A percentile compares a stretch with the other conserved stretches of the same genome.
Conservation (phyloP, 176 grass and related monocot species). For the Carex littledalei region DNA sequence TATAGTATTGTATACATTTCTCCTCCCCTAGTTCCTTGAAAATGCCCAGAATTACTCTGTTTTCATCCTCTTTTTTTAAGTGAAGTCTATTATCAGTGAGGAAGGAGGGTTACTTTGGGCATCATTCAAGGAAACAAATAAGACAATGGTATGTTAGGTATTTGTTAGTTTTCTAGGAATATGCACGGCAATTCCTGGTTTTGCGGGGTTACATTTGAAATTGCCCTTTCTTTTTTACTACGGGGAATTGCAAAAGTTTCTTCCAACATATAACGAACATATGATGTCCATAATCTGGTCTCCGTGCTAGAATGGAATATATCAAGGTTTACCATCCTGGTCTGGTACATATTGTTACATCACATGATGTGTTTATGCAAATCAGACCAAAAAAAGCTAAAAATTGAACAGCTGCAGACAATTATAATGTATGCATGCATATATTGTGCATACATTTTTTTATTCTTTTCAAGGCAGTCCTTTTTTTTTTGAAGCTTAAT, state of each 20-base stretch:
- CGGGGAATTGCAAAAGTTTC: not conserved
- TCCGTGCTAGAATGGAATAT: not conserved
- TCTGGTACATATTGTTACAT: not conserved
- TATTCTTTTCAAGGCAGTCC: slow-evolving; percentile 7
- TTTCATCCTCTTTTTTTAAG: not conserved
- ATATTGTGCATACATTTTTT: slow-evolving; percentile 12
- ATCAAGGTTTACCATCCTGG: not conserved
- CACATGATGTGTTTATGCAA: not conserved
- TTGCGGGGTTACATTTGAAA: not conserved
- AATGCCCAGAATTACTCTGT: not conserved
- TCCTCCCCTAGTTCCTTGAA: not conserved
- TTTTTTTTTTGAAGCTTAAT: not conserved
- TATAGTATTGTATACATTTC: not conserved
- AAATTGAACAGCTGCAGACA: not conserved
- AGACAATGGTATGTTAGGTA: not conserved
- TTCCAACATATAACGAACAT: not conserved
- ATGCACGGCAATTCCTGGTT: not conserved
- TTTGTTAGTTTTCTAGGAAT: not conserved
- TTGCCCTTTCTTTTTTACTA: not conserved
- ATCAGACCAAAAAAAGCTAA: not conserved
- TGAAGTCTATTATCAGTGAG: not conserved
- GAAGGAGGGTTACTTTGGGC: not conserved
- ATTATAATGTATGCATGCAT: not conserved
- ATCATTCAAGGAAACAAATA: not conserved
- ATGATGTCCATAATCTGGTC: not conserved